Percentiles rank a stretch among this genome's conserved stretches.
These are phyloP conservation scores for Eucalyptus rudis DNA, from an alignment of 345 rosid species.

Conservation along the genomic window DNA sequence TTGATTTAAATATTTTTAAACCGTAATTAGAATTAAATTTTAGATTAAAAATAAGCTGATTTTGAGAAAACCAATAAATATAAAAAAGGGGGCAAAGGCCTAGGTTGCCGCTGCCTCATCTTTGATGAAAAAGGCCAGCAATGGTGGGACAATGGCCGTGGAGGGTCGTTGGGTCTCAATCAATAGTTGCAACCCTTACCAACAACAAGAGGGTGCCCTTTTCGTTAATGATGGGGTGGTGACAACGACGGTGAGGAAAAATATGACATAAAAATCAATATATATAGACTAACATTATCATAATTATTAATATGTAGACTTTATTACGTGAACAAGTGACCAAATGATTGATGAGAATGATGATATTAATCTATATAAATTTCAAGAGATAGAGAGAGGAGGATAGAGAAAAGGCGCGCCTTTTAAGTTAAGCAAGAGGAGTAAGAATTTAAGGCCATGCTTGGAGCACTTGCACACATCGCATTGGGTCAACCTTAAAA, in stretches of 20 bases:
- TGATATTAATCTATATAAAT: background rate
- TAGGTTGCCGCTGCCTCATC: background rate
- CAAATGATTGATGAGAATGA: background rate
- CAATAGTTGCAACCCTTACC: background rate
- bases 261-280: background rate
- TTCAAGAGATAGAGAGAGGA: background rate
- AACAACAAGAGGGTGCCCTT: background rate
- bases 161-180: background rate
- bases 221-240: background rate
- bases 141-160: background rate
- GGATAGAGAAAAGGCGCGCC: background rate
- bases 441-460: background rate
- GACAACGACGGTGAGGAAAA: rapidly evolving
- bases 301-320: background rate
- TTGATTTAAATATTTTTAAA: background rate
- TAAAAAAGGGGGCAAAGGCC: background rate
- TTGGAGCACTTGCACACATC: background rate
- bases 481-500: background rate
- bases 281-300: too few relatives aligned
- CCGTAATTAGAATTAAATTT: background rate
- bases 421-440: background rate
- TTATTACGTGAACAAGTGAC: background rate
- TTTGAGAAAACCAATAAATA: too few relatives aligned
- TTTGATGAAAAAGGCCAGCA: rapidly evolving
- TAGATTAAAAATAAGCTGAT: background rate